A percentile compares a stretch with the other conserved stretches of the same genome.
Evolutionary conservation across 1,284 basidiomycete species (phyloP).

Genomic region (Ustilago crameri): DNA sequence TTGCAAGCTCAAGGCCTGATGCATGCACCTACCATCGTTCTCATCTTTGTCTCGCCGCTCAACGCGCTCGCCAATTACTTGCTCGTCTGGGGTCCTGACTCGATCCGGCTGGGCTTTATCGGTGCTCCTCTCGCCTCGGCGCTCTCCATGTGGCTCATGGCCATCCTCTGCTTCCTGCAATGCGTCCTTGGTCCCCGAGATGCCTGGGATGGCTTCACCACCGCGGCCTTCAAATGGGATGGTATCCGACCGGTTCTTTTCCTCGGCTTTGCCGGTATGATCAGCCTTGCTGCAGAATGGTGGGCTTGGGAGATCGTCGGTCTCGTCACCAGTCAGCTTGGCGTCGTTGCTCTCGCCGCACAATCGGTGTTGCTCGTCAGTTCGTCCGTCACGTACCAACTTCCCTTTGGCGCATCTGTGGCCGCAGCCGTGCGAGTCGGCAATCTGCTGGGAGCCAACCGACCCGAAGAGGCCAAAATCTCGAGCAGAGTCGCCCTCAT

Average conservation of each 20-base stretch:
- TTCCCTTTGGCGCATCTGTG: constrained; percentile 81
- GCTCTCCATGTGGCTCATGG: constrained; percentile 86
- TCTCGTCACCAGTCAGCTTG: constrained; percentile 57
- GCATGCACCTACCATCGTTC: constrained; percentile 84
- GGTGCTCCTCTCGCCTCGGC: constrained; percentile 92
- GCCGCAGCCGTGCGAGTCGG: constrained; percentile 82
- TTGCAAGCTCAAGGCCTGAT: constrained; percentile 76
- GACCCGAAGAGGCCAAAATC: constrained; percentile 64
- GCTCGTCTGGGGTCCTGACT: constrained; percentile 73
- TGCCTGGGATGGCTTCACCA: constrained; percentile 84
- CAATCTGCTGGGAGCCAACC: constrained; percentile 70
- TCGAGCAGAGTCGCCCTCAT: constrained; percentile 62
- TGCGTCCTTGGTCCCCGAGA: constrained; percentile 76
- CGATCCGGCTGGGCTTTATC: constrained; percentile 80
- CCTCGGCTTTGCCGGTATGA: constrained; percentile 64
- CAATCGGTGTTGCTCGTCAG: constrained; percentile 80
- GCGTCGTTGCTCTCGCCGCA: constrained; percentile 71
- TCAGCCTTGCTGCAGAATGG: constrained; percentile 86
- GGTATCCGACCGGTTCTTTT: constrained; percentile 49
- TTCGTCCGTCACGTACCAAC: constrained; percentile 81
- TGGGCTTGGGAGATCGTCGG: constrained; percentile 86
- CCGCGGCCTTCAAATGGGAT: constrained; percentile 58
- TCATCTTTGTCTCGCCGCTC: constrained; percentile 83
- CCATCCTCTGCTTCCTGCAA: constrained; percentile 66
- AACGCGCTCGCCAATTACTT: constrained; percentile 86